A percentile compares a stretch with the other conserved stretches of the same genome.
These are phyloP conservation scores for Cunninghamia lanceolata DNA, from an alignment of 75 land plant genomes.

Conservation along the genomic window DNA sequence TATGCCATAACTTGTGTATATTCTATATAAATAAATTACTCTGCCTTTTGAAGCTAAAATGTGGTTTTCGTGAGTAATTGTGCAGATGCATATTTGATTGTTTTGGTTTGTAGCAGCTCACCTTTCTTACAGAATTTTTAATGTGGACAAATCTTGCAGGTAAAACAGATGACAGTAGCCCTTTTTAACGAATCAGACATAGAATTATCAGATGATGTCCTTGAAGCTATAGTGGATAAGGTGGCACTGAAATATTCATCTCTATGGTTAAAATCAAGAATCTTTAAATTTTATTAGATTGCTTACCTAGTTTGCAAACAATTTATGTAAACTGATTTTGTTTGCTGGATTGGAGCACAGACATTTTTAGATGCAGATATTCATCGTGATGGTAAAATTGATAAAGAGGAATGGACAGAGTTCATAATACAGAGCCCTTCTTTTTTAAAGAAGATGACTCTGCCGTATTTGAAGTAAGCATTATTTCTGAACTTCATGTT, in stretches of 20 bases:
- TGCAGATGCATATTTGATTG: background rate
- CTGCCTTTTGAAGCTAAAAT: background rate
- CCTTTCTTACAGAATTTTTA: background rate
- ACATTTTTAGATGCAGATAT: slow-evolving; percentile 87
- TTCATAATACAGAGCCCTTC: slow-evolving; percentile 48
- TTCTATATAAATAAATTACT: no score
- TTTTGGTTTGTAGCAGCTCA: background rate
- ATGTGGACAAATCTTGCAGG: slow-evolving; percentile 31
- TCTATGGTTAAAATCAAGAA: background rate
- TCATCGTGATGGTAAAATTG: slow-evolving; percentile 50
- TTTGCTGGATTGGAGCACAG: slow-evolving; percentile 26
- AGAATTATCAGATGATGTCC: slow-evolving; percentile 75
- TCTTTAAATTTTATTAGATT: background rate
- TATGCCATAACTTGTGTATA: no score
- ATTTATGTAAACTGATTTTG: background rate
- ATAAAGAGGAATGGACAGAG: slow-evolving; percentile 52
- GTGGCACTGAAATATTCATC: slow-evolving; percentile 12
- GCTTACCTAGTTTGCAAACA: background rate
- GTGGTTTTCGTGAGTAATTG: background rate
- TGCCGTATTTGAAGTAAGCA: slow-evolving; percentile 43
- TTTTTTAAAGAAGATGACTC: slow-evolving; percentile 60
- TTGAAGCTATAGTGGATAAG: slow-evolving; percentile 83
- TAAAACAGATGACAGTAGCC: slow-evolving; percentile 83
- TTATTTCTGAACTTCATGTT: background rate
- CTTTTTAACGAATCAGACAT: slow-evolving; percentile 73